phyloP scores from a whole-genome alignment of 345 rosid species.

The Gossypium raimondii region DNA sequence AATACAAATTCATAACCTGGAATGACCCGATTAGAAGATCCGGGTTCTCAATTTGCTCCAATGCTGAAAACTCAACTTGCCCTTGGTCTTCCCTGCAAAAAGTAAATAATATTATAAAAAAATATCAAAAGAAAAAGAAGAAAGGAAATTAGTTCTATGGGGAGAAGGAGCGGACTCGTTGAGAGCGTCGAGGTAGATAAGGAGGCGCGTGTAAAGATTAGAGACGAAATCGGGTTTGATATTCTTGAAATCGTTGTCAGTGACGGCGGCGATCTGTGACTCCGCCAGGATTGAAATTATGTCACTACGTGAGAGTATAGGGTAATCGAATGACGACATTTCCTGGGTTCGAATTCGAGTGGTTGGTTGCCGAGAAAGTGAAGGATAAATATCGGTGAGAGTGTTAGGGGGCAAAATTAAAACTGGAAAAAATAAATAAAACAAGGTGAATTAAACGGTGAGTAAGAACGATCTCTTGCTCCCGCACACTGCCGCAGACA shows the following conservation, averaged over 20 bases:
- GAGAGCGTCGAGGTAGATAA: conserved; percentile 60
- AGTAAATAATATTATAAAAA: not conserved
- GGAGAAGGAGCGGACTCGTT: conserved; percentile 40
- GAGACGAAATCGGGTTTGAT: conserved; percentile 48
- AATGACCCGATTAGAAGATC: conserved; percentile 55
- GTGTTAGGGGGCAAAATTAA: too few relatives aligned
- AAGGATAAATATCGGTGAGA: not conserved
- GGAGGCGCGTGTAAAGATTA: conserved; percentile 60
- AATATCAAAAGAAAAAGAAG: not conserved
- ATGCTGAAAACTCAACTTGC: conserved; percentile 66
- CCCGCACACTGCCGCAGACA: conserved; percentile 82
- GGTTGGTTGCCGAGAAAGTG: conserved; percentile 14
- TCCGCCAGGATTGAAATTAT: conserved; percentile 53
- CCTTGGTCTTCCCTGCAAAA: conserved; percentile 65
- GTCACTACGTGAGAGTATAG: conserved; percentile 54
- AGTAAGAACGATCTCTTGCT: conserved; percentile 56
- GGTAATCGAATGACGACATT: conserved; percentile 76
- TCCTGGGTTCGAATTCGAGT: not conserved
- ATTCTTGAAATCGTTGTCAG: conserved; percentile 45
- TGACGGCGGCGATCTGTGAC: conserved; percentile 48
- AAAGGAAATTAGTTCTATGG: not conserved
- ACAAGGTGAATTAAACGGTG: too few relatives aligned
- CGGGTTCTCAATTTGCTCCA: conserved; percentile 91
- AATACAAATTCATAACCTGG: conserved; percentile 39
- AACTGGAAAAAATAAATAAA: too few relatives aligned